These are phyloP conservation scores for Davidsoniella neocaledoniae DNA, from an alignment of 2,329 filamentous ascomycete genomes.

Conservation along the genomic window DNA sequence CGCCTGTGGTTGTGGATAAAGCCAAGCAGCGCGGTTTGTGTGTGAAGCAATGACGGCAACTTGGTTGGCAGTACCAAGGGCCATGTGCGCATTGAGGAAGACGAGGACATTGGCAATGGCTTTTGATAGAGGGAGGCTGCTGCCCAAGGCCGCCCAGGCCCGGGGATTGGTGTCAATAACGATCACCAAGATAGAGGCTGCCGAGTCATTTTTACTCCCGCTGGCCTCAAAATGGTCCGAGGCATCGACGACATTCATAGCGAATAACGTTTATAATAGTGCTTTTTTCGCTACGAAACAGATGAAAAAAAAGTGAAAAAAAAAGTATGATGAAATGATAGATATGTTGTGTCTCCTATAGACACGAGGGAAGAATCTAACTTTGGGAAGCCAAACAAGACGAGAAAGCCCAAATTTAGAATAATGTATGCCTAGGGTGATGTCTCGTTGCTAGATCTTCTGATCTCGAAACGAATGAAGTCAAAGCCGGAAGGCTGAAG, in stretches of 20 bases:
- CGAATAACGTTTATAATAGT: slow-evolving; percentile 13
- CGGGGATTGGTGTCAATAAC: slow-evolving; percentile 93
- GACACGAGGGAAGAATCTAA: neutral
- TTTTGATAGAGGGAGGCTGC: slow-evolving; percentile 61
- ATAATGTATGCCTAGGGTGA: neutral
- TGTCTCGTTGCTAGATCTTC: neutral
- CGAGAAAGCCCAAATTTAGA: neutral
- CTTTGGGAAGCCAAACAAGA: neutral
- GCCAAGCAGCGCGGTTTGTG: slow-evolving; percentile 68
- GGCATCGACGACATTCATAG: slow-evolving; percentile 37
- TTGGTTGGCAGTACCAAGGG: slow-evolving; percentile 84
- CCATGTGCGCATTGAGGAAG: slow-evolving; percentile 92
- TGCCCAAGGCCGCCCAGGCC: slow-evolving; percentile 68
- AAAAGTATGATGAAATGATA: neutral
- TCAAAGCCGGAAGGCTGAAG: slow-evolving; percentile 4
- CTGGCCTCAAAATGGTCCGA: slow-evolving; percentile 39
- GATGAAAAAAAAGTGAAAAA: neutral
- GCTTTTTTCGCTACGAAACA: neutral
- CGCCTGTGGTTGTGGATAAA: slow-evolving; percentile 50
- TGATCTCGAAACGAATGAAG: neutral
- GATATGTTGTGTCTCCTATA: too few species aligned
- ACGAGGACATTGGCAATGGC: slow-evolving; percentile 80
- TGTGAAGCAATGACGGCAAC: slow-evolving; percentile 86
- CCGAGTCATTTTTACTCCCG: slow-evolving; percentile 25
- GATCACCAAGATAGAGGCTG: slow-evolving; percentile 72